phyloP scores from a whole-genome alignment of 306 rosid species.

The Lathyrus aphaca region DNA sequence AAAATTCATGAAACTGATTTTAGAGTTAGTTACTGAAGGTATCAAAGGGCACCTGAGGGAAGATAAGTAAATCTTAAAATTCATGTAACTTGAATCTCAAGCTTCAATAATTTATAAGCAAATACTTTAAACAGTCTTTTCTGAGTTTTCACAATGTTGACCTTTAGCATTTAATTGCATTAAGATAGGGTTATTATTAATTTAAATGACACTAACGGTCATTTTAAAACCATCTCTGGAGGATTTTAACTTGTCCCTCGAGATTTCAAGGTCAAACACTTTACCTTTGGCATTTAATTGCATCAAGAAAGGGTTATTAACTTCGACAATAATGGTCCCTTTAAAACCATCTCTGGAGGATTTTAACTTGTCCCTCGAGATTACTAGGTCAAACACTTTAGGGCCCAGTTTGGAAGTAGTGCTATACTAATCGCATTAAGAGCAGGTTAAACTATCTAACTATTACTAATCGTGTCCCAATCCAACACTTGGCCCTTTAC shows the following conservation, averaged over 20 bases:
- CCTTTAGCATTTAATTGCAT: not conserved
- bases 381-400: not conserved
- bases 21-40: no score
- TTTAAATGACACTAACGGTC: not conserved
- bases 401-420: not conserved
- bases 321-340: not conserved
- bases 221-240: not conserved
- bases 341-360: not conserved
- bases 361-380: not conserved
- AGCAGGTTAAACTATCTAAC: not conserved
- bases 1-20: no score
- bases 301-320: not conserved
- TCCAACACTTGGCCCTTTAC: not conserved
- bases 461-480: not conserved
- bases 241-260: not conserved
- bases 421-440: not conserved
- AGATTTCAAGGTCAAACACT: not conserved
- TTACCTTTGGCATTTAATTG: not conserved
- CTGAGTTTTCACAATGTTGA: no score
- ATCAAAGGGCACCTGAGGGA: no score
- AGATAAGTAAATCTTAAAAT: no score
- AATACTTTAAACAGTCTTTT: no score
- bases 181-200: not conserved
- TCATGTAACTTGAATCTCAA: no score
- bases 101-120: no score